These are phyloP conservation scores for Erysimum pusillum DNA, from an alignment of 441 rosid genomes.

Conservation along the genomic window DNA sequence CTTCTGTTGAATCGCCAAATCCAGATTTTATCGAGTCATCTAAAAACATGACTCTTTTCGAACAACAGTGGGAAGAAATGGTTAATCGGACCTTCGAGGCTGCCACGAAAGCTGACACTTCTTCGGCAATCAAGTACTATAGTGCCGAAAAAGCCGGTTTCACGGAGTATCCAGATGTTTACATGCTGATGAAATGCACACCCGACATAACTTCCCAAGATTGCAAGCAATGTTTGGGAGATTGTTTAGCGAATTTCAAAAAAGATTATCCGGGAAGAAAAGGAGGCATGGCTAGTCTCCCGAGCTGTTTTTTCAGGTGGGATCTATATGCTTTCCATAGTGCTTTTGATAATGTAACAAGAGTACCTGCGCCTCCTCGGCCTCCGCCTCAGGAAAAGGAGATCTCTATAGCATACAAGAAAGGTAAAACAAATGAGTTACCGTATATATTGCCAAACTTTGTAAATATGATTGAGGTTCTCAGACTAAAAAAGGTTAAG, in stretches of 20 bases:
- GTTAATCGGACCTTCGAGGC: conserved; percentile 16
- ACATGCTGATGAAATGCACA: conserved; percentile 50
- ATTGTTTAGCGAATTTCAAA: conserved; percentile 10
- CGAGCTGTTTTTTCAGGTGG: conserved; percentile 51
- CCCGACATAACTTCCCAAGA: conserved; percentile 48
- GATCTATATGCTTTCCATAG: conserved; percentile 44
- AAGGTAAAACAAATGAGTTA: conserved; percentile 27
- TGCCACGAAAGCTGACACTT: conserved; percentile 17
- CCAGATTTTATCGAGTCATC: neutral
- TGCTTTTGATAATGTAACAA: conserved; percentile 16
- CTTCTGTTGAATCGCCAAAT: too few relatives aligned
- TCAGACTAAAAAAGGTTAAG: too few relatives aligned
- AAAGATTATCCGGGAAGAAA: conserved; percentile 13
- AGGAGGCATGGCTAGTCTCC: conserved; percentile 44
- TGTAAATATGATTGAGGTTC: neutral
- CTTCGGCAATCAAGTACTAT: conserved; percentile 46
- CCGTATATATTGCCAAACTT: neutral
- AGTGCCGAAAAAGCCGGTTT: conserved; percentile 28
- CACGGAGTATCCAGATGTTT: conserved; percentile 23
- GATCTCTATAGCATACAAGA: too few relatives aligned
- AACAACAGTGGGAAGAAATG: conserved; percentile 33
- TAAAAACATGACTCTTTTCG: conserved; percentile 36
- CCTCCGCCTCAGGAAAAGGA: neutral
- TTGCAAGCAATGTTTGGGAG: conserved; percentile 44
- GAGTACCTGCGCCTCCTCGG: conserved; percentile 29